phyloP scores from a whole-genome alignment of 306 rosid genomes.

The Cercis canadensis region DNA sequence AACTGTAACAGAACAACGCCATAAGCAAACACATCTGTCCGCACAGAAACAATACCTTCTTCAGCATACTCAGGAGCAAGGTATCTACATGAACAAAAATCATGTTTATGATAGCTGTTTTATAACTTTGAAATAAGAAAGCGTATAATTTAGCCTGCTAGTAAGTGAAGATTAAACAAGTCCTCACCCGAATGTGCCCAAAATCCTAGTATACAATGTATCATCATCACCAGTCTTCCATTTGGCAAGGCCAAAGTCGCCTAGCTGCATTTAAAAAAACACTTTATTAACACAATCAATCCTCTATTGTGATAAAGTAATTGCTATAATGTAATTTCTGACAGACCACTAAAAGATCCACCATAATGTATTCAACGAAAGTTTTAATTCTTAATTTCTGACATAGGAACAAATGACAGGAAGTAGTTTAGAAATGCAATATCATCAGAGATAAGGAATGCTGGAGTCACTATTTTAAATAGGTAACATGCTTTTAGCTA shows the following conservation, averaged over 20 bases:
- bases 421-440: too few relatives aligned
- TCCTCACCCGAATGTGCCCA: conserved; percentile 85
- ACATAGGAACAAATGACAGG: too few relatives aligned
- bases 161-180: conserved; percentile 4
- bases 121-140: neutral
- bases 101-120: neutral
- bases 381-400: conserved; percentile 16
- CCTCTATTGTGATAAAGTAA: too few relatives aligned
- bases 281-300: too few relatives aligned
- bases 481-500: too few relatives aligned
- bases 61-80: conserved; percentile 89
- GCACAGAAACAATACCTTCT: conserved; percentile 68
- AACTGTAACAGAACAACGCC: conserved; percentile 74
- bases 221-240: conserved; percentile 71
- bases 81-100: conserved; percentile 54
- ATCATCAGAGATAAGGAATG: too few relatives aligned
- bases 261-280: conserved; percentile 67
- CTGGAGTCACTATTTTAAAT: too few relatives aligned
- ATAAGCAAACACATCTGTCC: conserved; percentile 75
- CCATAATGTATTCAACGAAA: too few relatives aligned
- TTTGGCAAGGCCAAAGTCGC: conserved; percentile 91
- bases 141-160: neutral
- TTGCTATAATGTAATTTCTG: too few relatives aligned
- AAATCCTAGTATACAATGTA: conserved; percentile 62
- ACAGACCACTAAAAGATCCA: too few relatives aligned